These are phyloP conservation scores for Mycocentrospora acerina DNA, from an alignment of 2,329 filamentous ascomycete genomes.

Conservation along the genomic window DNA sequence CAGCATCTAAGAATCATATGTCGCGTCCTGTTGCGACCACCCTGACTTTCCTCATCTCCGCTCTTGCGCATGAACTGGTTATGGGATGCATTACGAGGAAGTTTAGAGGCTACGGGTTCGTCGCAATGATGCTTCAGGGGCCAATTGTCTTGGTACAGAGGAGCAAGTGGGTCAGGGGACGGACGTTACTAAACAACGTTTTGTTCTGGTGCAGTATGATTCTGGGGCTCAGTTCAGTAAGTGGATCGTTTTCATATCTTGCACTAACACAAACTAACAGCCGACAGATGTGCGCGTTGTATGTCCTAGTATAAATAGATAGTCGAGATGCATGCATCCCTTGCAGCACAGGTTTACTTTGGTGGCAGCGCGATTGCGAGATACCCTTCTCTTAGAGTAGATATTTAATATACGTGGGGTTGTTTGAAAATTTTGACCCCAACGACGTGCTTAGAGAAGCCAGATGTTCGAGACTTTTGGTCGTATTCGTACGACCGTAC, in stretches of 20 bases:
- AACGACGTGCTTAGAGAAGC: too few species aligned
- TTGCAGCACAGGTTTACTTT: not conserved
- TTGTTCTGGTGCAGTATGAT: constrained; percentile 95
- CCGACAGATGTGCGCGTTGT: constrained; percentile 42
- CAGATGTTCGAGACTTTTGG: too few species aligned
- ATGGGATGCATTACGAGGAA: constrained; percentile 99
- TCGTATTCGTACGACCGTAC: too few species aligned
- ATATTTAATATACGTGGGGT: too few species aligned
- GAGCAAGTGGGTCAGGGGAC: constrained; percentile 71
- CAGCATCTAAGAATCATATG: constrained; percentile 73
- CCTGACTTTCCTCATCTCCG: constrained; percentile 88
- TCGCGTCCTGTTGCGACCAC: constrained; percentile 77
- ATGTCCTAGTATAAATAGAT: constrained; percentile 37
- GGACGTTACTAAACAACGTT: constrained; percentile 71
- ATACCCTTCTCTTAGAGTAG: constrained; percentile 18
- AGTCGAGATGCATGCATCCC: not conserved
- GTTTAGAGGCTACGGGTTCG: constrained; percentile 86
- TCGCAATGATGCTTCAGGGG: constrained; percentile 95
- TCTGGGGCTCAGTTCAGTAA: constrained; percentile 75
- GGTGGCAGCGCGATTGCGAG: constrained; percentile 8
- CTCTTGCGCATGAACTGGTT: constrained; percentile 88
- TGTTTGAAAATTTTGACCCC: too few species aligned
- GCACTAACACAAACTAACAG: constrained; percentile 11
- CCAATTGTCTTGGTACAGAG: constrained; percentile 92
- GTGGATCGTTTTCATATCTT: constrained; percentile 32